Base-by-base conservation (phyloP, 192 early-diverging fungal species). In the Backusella parvicylindrica region DNA sequence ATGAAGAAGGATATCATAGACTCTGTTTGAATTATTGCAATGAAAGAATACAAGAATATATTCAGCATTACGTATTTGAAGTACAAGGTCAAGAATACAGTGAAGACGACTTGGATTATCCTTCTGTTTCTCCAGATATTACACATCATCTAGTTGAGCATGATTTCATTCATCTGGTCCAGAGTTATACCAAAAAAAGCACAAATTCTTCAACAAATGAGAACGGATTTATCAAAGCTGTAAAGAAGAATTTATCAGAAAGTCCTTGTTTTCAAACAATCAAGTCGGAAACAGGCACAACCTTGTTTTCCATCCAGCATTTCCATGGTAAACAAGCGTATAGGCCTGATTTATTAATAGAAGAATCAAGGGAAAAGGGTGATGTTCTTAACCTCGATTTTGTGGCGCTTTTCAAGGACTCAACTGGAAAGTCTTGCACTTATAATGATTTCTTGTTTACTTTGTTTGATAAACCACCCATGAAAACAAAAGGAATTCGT, bases 1-100 rank as follows among this genome's bases (percentile, higher is more conserved):
- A 2, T 2, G 8, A 56, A 2, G 53, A 60, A 71, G 80, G 92
- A 87, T 80, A 95, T 81, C 87, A 91, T 75, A 88, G 91, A 53
- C 82, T 89, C 56, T 85, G 79, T 1, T 31, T 83, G 64, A 87
- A 87, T 56, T 71, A 79, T 60, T 90, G 94, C 71, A 96, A 93
- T 84, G 96, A 97, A 84, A 90, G 95, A 68, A 83, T 97, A 18
- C 91, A 95, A 75, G 85, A 90, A 70, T 94, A 94, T 72, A 78
- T 90, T 71, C 81, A 89, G 50, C 87, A 89, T 66, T 87, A 91
- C 56, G 75, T 93, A 53, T 92, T 94, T 73, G 93, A 95, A 74
- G 81, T 84, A 8, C 88, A 88, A 63, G 84, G 80, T 53, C 75
- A 83, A 32, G 88, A 91, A 50, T 90, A 89, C 71, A 81, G 79